These are phyloP conservation scores for Podospora bellae-mahoneyi DNA, from an alignment of 495 filamentous ascomycete species.

Conservation along the genomic window DNA sequence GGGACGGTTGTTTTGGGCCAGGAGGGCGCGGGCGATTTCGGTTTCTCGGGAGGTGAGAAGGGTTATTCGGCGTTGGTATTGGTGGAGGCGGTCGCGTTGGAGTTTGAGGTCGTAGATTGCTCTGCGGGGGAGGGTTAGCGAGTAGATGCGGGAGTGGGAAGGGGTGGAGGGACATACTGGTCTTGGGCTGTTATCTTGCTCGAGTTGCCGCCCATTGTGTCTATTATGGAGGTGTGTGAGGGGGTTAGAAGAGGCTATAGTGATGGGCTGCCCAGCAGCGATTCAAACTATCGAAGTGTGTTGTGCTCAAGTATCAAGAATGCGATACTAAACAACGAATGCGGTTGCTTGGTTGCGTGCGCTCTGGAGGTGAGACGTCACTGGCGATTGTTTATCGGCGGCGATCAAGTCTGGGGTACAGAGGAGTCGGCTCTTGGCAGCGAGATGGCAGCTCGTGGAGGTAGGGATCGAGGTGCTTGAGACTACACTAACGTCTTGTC, in stretches of 20 bases:
- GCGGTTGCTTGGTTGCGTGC: neutral
- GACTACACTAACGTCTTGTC: neutral
- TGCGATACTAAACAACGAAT: neutral
- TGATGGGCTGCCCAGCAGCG: neutral
- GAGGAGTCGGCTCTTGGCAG: conserved; percentile 5
- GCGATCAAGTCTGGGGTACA: neutral
- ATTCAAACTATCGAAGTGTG: neutral
- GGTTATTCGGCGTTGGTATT: conserved; percentile 86
- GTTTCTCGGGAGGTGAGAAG: conserved; percentile 80
- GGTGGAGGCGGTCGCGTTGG: conserved; percentile 93
- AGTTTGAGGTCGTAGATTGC: conserved; percentile 96
- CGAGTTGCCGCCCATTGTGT: conserved; percentile 41
- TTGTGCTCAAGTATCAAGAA: neutral
- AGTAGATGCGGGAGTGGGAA: neutral
- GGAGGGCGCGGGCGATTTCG: conserved; percentile 74
- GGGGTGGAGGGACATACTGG: conserved; percentile 31
- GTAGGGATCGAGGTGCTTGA: neutral
- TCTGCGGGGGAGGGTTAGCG: conserved; percentile 22
- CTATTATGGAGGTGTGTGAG: neutral
- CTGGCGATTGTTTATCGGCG: conserved; percentile 8
- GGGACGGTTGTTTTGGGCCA: conserved; percentile 68
- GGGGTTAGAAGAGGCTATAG: neutral
- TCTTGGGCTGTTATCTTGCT: conserved; percentile 49
- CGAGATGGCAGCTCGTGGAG: conserved; percentile 2
- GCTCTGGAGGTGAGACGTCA: conserved; percentile 6